Conservation (phyloP, 2,329 filamentous ascomycete genomes). For the Leptosphaerulina australis region DNA sequence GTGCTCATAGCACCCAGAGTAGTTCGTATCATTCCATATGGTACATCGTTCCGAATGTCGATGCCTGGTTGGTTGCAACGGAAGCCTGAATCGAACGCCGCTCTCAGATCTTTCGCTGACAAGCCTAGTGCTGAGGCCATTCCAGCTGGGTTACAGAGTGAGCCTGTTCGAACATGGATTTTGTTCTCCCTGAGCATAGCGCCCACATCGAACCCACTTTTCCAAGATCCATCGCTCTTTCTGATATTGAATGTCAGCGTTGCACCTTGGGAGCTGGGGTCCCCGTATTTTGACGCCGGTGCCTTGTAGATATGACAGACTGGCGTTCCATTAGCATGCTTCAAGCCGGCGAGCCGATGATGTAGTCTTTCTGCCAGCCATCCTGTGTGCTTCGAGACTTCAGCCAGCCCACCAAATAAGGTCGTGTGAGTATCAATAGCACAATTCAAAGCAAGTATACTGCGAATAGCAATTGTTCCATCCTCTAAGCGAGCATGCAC, state of each 20-base stretch:
- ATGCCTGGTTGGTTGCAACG: constrained; percentile 60
- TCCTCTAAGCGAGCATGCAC: constrained; percentile 70
- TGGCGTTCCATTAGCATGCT: constrained; percentile 59
- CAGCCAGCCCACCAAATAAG: constrained; percentile 64
- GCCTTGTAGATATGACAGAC: constrained; percentile 64
- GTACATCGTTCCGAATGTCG: constrained; percentile 58
- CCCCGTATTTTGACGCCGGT: constrained; percentile 55
- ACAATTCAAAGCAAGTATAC: constrained; percentile 65
- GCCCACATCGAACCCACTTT: constrained; percentile 66
- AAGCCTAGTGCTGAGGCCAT: constrained; percentile 56
- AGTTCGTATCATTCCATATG: constrained; percentile 66
- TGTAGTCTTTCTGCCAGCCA: constrained; percentile 60
- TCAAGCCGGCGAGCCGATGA: constrained; percentile 55
- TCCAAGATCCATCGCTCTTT: constrained; percentile 57
- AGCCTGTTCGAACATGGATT: constrained; percentile 67
- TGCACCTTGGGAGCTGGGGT: constrained; percentile 62
- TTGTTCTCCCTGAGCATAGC: constrained; percentile 59
- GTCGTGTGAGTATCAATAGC: constrained; percentile 63
- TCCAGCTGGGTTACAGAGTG: constrained; percentile 61
- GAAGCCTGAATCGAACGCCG: constrained; percentile 62
- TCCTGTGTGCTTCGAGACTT: constrained; percentile 64
- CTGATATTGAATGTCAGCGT: constrained; percentile 69
- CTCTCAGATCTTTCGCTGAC: constrained; percentile 61
- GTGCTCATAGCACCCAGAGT: constrained; percentile 69
- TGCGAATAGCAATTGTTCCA: constrained; percentile 70